These are phyloP conservation scores for Fusarium incarnatum DNA, from an alignment of 2,329 filamentous ascomycete genomes.

Conservation along the genomic window DNA sequence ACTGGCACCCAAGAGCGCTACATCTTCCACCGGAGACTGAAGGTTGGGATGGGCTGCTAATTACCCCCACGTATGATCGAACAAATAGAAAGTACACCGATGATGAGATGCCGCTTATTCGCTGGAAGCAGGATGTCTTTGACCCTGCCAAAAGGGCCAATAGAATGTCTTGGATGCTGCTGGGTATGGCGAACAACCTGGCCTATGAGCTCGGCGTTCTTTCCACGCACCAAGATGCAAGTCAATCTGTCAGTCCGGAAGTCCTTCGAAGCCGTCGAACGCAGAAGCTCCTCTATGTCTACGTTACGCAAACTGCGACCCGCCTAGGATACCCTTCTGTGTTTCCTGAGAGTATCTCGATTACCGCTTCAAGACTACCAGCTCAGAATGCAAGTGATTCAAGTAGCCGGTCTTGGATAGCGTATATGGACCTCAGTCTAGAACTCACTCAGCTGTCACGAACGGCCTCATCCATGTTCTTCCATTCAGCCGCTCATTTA, in stretches of 20 bases:
- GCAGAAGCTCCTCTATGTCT: slow-evolving; percentile 37
- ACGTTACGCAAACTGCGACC: slow-evolving; percentile 35
- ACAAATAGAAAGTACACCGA: slow-evolving; percentile 32
- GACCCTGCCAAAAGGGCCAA: slow-evolving; percentile 43
- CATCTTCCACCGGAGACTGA: slow-evolving; percentile 42
- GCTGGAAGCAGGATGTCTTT: slow-evolving; percentile 45
- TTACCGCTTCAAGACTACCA: neutral
- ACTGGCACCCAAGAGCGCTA: slow-evolving; percentile 41
- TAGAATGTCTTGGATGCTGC: slow-evolving; percentile 47
- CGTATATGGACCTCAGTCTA: slow-evolving; percentile 35
- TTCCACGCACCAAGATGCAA: neutral
- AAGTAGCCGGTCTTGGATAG: neutral
- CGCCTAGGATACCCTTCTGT: slow-evolving; percentile 19
- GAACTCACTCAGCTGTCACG: slow-evolving; percentile 34
- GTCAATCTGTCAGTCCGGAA: neutral
- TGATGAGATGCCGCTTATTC: slow-evolving; percentile 37
- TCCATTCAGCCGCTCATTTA: slow-evolving; percentile 32
- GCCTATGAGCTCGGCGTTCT: slow-evolving; percentile 40
- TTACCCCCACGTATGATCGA: slow-evolving; percentile 38
- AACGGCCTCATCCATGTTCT: slow-evolving; percentile 40
- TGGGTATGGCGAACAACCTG: slow-evolving; percentile 38
- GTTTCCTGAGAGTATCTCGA: slow-evolving; percentile 20
- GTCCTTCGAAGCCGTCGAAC: slow-evolving; percentile 9
- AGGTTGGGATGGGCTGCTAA: slow-evolving; percentile 37
- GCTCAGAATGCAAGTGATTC: neutral